phyloP scores from a whole-genome alignment of 495 filamentous ascomycete species.

The Neurospora terricola region DNA sequence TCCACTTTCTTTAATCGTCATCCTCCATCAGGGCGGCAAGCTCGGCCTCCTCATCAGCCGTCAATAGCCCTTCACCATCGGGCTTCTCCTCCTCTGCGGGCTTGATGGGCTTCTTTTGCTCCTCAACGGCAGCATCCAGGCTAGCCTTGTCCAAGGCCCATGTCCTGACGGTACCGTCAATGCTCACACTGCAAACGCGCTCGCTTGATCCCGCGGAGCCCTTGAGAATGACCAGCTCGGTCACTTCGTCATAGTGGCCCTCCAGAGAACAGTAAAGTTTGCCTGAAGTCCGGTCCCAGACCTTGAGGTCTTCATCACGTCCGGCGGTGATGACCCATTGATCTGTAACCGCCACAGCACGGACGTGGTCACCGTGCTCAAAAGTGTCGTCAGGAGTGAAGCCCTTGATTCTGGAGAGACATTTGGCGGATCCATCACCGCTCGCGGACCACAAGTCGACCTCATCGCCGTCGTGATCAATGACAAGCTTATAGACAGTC shows the following conservation, averaged over 20 bases:
- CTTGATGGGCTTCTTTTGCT: slow-evolving; percentile 37
- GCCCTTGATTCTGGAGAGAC: slow-evolving; percentile 51
- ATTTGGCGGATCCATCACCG: slow-evolving; percentile 74
- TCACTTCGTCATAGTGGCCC: slow-evolving; percentile 91
- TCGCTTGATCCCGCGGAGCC: slow-evolving; percentile 16
- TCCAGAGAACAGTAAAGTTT: slow-evolving; percentile 65
- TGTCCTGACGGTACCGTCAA: slow-evolving; percentile 76
- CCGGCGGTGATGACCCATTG: slow-evolving; percentile 88
- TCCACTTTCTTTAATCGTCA: slow-evolving; percentile 28
- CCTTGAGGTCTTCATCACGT: slow-evolving; percentile 79
- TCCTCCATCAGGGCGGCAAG: slow-evolving; percentile 82
- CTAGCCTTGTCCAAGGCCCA: slow-evolving; percentile 64
- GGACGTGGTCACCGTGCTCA: slow-evolving; percentile 78
- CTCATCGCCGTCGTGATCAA: slow-evolving; percentile 47
- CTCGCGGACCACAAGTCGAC: slow-evolving; percentile 84
- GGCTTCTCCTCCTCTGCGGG: slow-evolving; percentile 30
- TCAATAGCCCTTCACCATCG: slow-evolving; percentile 42
- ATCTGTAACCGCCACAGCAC: slow-evolving; percentile 62
- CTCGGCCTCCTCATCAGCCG: slow-evolving; percentile 76
- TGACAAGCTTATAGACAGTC: slow-evolving; percentile 67
- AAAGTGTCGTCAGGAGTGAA: slow-evolving; percentile 65
- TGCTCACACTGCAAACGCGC: slow-evolving; percentile 66
- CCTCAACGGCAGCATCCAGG: slow-evolving; percentile 48
- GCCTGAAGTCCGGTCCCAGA: slow-evolving; percentile 72
- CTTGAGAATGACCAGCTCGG: slow-evolving; percentile 57